These are phyloP conservation scores for Macrolepiota albuminosa DNA, from an alignment of 768 basidiomycete species.

Conservation along the genomic window DNA sequence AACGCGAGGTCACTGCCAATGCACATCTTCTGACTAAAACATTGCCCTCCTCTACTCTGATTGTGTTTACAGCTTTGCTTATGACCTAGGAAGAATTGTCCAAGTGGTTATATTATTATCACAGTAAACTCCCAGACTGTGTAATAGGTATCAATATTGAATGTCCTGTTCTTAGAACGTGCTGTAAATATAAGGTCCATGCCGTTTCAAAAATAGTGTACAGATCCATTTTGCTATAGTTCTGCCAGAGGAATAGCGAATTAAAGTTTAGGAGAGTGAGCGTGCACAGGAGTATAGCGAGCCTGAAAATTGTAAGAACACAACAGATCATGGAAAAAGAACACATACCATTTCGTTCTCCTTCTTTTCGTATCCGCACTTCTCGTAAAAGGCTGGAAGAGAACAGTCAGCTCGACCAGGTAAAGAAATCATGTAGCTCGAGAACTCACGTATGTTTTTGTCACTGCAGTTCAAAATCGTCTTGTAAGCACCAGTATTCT, in stretches of 20 bases:
- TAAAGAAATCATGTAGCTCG: slow-evolving; percentile 1
- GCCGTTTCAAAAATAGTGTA: neutral
- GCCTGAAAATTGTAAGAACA: slow-evolving; percentile 32
- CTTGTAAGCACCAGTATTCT: slow-evolving; percentile 85
- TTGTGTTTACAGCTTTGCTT: neutral
- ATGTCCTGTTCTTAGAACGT: neutral
- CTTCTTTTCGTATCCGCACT: slow-evolving; percentile 92
- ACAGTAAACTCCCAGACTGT: neutral
- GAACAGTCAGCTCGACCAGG: neutral
- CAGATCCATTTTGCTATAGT: neutral
- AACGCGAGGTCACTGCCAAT: neutral
- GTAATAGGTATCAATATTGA: neutral
- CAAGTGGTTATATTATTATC: neutral
- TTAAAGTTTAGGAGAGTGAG: slow-evolving; percentile 34
- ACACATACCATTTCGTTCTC: slow-evolving; percentile 86
- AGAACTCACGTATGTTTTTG: slow-evolving; percentile 80
- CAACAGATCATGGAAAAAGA: neutral
- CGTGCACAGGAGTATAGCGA: slow-evolving; percentile 49
- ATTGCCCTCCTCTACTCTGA: neutral
- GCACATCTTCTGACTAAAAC: neutral
- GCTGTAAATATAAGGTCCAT: neutral
- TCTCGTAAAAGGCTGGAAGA: slow-evolving; percentile 85
- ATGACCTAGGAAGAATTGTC: neutral
- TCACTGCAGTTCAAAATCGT: slow-evolving; percentile 95
- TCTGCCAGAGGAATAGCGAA: slow-evolving; percentile 4